phyloP scores from a whole-genome alignment of 371 early-diverging fungal species.

The Lichtheimia hyalospora region DNA sequence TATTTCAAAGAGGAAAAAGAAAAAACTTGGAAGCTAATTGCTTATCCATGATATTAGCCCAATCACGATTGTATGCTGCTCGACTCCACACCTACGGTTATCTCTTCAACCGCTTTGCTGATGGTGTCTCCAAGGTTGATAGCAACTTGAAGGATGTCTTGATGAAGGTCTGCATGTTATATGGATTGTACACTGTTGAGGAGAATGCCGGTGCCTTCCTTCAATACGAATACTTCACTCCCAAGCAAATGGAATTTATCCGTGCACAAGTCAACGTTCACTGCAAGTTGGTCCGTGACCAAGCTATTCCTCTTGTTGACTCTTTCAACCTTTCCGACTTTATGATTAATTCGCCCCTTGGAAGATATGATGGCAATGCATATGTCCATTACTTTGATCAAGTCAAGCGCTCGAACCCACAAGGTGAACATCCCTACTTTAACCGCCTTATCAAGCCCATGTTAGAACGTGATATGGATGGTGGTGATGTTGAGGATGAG shows the following conservation, averaged over 20 bases:
- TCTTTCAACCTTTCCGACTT: constrained; percentile 87
- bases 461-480: constrained; percentile 61
- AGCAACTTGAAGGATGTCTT: constrained; percentile 56
- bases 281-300: constrained; percentile 74
- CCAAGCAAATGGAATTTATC: constrained; percentile 70
- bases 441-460: constrained; percentile 80
- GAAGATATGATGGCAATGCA: constrained; percentile 89
- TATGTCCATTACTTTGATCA: constrained; percentile 88
- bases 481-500: constrained; percentile 52
- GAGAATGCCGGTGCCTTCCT: constrained; percentile 88
- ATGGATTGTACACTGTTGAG: constrained; percentile 81
- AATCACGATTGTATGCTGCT: constrained; percentile 82
- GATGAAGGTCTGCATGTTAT: constrained; percentile 72
- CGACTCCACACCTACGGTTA: constrained; percentile 86
- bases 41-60: constrained; percentile 37
- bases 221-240: constrained; percentile 80
- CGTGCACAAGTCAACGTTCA: constrained; percentile 65
- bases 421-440: constrained; percentile 80
- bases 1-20: not conserved
- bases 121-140: constrained; percentile 63
- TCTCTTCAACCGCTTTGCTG: constrained; percentile 83
- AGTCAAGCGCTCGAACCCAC: constrained; percentile 77
- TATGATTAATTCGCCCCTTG: constrained; percentile 88
- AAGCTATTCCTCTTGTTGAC: constrained; percentile 87
- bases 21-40: no score